Base-by-base conservation (phyloP, 2,329 filamentous ascomycete species). In the Fusarium floridanum region DNA sequence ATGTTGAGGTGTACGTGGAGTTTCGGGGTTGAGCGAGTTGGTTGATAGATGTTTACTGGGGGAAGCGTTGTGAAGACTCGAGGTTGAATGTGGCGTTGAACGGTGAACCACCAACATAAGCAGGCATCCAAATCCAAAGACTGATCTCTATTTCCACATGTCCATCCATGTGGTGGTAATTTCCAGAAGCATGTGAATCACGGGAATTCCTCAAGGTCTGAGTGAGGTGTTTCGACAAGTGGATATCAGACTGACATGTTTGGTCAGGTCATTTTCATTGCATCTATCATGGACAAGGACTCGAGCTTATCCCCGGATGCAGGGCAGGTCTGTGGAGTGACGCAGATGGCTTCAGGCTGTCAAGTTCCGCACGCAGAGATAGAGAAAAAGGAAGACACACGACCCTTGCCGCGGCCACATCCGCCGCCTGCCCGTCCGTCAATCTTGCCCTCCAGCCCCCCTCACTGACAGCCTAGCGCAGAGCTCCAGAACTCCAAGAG, bases 341-440 rank as follows among this genome's bases (percentile, higher is more conserved):
- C 73, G 72, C 69, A 75, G 36, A 75, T 75, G 70, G 72, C 72
- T 48, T 67, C 72, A 59, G 14, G 60, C 59, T 75, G 63, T 55
- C 72, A 72, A 32, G 64, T 60, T 70, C 57, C 61, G 60, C 43
- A 22, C 37, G 32, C 29, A 61, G 57, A 43, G 45, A 32, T 45
- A 55, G 37, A 55, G 6, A 22, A 34, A 20, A 55, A 50, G 48
- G 27, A 32, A 53, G 48, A 32, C 48, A 20, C 10, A 55, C 48
- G 27, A 55, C 48, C 64, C 66, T 71, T 66, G 60, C 50, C 37
- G 50, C 65, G 50, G 60, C 60, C 65, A 67, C 65, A 67, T 67
- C 65, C 60, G 65, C 39, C 29, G 43, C n/a, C 22, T 39, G 36
- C 9, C 56, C 34, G 32, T 59, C 56, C 32, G 34, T 37, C 56